A percentile compares a stretch with the other conserved stretches of the same genome.
Evolutionary conservation across 2,329 filamentous ascomycete genomes (phyloP).

Genomic region (Hypoxylon sp.): DNA sequence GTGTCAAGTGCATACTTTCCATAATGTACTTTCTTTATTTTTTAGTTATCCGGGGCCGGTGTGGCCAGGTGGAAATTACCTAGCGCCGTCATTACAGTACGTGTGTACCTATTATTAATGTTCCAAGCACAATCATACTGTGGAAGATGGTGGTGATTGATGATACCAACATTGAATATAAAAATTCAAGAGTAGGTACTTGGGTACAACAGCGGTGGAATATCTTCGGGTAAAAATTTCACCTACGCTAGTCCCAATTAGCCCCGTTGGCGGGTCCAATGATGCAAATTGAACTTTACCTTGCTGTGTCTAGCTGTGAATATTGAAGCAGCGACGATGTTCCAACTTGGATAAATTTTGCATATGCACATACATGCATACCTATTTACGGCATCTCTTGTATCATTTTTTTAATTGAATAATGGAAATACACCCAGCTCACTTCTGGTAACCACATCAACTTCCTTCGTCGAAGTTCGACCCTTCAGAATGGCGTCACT

Average conservation of each 20-base stretch:
- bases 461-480: not conserved
- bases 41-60: not conserved
- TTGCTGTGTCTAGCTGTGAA: conserved; percentile 11
- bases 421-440: conserved; percentile 27
- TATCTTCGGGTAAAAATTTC: conserved; percentile 22
- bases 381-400: not conserved
- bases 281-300: conserved; percentile 28
- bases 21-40: not conserved
- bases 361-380: not conserved
- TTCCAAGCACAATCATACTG: not conserved
- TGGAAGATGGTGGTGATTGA: not conserved
- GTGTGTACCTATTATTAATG: not conserved
- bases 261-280: conserved; percentile 19
- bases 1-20: not conserved
- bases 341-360: conserved; percentile 21
- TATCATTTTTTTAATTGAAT: not conserved
- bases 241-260: conserved; percentile 16
- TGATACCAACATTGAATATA: not conserved
- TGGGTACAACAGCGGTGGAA: conserved; percentile 8
- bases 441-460: conserved; percentile 27
- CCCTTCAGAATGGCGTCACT: conserved; percentile 62
- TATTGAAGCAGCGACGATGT: conserved; percentile 10
- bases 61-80: not conserved
- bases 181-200: conserved; percentile 3
- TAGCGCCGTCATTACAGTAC: not conserved